These are phyloP conservation scores for Exophiala aquamarina DNA, from an alignment of 2,329 filamentous ascomycete genomes.

Conservation along the genomic window DNA sequence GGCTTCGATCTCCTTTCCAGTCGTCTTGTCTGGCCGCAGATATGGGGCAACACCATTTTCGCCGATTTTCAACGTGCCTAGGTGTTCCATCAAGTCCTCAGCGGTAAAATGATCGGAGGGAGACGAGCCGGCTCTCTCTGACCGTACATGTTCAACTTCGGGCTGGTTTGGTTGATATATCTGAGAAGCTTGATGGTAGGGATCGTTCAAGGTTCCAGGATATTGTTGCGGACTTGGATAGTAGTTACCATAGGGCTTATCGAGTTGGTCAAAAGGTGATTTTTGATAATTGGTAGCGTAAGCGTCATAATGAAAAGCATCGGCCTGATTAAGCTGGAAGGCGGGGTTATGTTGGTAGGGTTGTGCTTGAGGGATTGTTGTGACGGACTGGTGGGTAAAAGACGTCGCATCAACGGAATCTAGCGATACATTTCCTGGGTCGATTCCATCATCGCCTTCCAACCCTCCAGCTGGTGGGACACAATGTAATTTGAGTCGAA, in stretches of 20 bases:
- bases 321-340: constrained; percentile 12
- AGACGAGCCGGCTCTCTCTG: constrained; percentile 17
- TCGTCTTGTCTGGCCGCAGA: constrained; percentile 64
- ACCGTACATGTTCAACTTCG: constrained; percentile 7
- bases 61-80: constrained; percentile 85
- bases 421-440: constrained; percentile 5
- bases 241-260: constrained; percentile 16
- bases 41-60: constrained; percentile 87
- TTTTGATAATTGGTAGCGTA: constrained; percentile 19
- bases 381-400: not conserved
- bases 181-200: constrained; percentile 12
- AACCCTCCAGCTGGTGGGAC: constrained; percentile 82
- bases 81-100: constrained; percentile 72
- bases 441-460: constrained; percentile 53
- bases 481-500: constrained; percentile 87
- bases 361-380: not conserved
- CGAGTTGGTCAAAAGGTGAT: constrained; percentile 9
- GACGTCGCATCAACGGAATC: constrained; percentile 4
- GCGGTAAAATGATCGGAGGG: constrained; percentile 65
- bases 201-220: constrained; percentile 8
- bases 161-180: constrained; percentile 12
- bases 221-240: constrained; percentile 17
- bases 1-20: constrained; percentile 53
- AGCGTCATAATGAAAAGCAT: constrained; percentile 16
- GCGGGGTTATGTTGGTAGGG: constrained; percentile 10